Base-by-base conservation (phyloP, 805 yeast species). In the Jamesozyma gamospora region DNA sequence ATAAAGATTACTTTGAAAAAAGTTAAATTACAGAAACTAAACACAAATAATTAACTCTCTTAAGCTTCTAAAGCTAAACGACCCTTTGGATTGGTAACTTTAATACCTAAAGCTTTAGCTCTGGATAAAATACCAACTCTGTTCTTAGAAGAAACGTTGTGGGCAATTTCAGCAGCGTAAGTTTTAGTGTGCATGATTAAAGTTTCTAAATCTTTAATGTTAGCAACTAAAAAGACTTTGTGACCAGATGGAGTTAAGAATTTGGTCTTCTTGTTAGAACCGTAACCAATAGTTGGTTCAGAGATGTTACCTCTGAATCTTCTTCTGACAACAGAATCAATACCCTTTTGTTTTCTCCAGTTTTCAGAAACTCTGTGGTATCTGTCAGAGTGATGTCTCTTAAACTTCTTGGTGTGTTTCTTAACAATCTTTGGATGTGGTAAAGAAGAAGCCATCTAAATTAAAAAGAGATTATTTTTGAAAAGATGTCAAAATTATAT, bases 341-440 rank as follows among this genome's bases (percentile, higher is more conserved):
- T 92, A 92, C 99, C 99, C 85, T 92, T 92, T 77, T 94, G 99
- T 78, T 92, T 90, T 86, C 99, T 92, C 98, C 98, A 94, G 81
- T 80, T 82, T 75, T 86, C 96, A 65, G 85, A 75, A 61, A 92
- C 96, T 76, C 99, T 88, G 80, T 79, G 81, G 76, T 87, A 90
- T 76, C 96, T 86, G 82, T 92, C 99, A 72, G 96, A 87, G 80
- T 92, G 98, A 73, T 90, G 97, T 79, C 99, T 87, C 90, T 88
- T 94, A 84, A 92, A 92, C 81, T 82, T 83, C 80, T 86, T 86
- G 67, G 87, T 69, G 86, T 88, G 92, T 87, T 92, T 92, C 90
- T 92, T 94, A 72, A 90, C 96, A 75, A 92, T 92, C 90, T 86
- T 88, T 75, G 97, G 96, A 80, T 86, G 95, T 66, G 95, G 84